These are phyloP conservation scores for Hymenoscyphus scutula DNA, from an alignment of 2,329 filamentous ascomycete genomes.

Conservation along the genomic window DNA sequence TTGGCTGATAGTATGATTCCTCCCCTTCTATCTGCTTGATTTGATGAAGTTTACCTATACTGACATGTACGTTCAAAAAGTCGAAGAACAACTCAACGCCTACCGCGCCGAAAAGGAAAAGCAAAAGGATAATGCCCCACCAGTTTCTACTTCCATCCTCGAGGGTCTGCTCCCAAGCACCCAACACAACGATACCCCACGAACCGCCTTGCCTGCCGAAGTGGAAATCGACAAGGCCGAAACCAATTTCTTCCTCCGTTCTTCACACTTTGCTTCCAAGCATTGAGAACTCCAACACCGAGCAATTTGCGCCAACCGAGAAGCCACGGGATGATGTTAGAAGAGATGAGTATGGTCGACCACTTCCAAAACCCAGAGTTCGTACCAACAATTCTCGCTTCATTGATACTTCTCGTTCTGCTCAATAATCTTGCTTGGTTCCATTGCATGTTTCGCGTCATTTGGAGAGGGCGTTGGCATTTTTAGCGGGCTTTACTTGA, in stretches of 20 bases:
- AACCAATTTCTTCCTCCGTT: not conserved
- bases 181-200: not conserved
- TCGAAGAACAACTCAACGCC: not conserved
- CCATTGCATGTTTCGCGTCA: not conserved
- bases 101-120: conserved; percentile 3
- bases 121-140: not conserved
- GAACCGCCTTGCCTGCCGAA: not conserved
- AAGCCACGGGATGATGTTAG: not conserved
- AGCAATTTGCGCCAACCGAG: not conserved
- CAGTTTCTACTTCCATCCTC: not conserved
- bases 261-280: not conserved
- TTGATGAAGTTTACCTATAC: not conserved
- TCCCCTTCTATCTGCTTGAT: not conserved
- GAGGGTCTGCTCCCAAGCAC: not conserved
- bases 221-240: not conserved
- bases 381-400: not conserved
- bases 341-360: conserved; percentile 2
- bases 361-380: not conserved
- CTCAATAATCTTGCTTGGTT: not conserved
- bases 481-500: not conserved
- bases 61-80: not conserved
- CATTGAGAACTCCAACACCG: not conserved
- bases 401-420: not conserved
- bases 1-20: not conserved
- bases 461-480: not conserved